Base-by-base conservation (phyloP, 306 rosid genomes). In the Bauhinia variegata region DNA sequence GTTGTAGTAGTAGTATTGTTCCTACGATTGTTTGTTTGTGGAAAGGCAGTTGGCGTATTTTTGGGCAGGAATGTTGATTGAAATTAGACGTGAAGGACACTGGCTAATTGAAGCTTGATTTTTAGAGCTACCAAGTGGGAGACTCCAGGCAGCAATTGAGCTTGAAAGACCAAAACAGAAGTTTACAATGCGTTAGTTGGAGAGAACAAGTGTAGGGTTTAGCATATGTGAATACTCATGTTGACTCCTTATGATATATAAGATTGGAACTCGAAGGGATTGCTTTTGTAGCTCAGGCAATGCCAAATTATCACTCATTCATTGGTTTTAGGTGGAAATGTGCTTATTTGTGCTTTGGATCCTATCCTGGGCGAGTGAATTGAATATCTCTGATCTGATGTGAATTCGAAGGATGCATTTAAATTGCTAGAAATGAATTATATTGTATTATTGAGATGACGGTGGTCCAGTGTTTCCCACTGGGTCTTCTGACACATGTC, bases 51-150 rank as follows among this genome's bases (percentile, higher is more conserved):
- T 68, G 78, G 54, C 72, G 38, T 70, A 50, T 73, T 78, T 82
- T 70, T 79, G 72, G 70, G 67, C 54, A 67, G 78, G 69, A 59
- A 67, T 75, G 34, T 75, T 77, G 65, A 52, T 58, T 67, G 38
- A 84, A 70, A 65, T 42, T 78, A 72, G 75, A 71, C 51, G 61
- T 68, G 78, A 57, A 78, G 13, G 64, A 68, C 80, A 68, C 59
- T 66, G 78, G 88, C 82, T 80, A 79, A 80, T 79, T 71, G 67
- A 63, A 78, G 86, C 96, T 81, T 82, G 39, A 60, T 80, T 80
- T 86, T 65, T 82, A 84, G 86, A 52, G 85, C 74, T 71, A 53
- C 51, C 8, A 30, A 23, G 53, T 46, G n/a, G 28, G 42, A 62
- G 15, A 72, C 77, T 63, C 54, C 58, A 54, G 37, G 53, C 34